phyloP scores from a whole-genome alignment of 805 yeast species.

The Yarrowia bubula region DNA sequence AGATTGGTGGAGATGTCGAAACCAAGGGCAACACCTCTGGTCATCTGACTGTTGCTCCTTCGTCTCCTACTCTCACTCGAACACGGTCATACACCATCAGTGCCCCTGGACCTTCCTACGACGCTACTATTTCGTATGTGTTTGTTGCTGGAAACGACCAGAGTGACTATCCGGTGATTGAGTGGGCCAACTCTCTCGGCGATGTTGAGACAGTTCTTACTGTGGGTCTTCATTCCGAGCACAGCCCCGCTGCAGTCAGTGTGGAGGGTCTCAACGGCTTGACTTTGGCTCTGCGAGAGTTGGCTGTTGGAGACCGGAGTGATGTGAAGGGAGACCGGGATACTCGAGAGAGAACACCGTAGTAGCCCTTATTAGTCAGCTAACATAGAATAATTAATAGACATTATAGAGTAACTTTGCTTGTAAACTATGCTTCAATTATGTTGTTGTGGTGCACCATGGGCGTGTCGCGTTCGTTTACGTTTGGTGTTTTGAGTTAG shows the following conservation, averaged over 20 bases:
- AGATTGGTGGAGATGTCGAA: conserved; percentile 10
- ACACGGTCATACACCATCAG: conserved; percentile 8
- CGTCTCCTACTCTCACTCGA: conserved; percentile 3
- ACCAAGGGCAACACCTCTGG: conserved; percentile 2
- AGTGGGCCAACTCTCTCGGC: conserved; percentile 23
- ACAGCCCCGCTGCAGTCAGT: conserved; percentile 12
- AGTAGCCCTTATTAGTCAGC: not conserved
- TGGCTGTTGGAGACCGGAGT: conserved; percentile 17
- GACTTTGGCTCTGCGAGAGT: conserved; percentile 14
- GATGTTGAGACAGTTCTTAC: conserved; percentile 21
- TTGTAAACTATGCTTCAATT: not conserved
- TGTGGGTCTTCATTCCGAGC: conserved; percentile 23
- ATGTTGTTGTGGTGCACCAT: not conserved
- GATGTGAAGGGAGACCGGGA: conserved; percentile 8
- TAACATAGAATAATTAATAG: conserved; percentile 14
- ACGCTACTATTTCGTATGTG: conserved; percentile 20
- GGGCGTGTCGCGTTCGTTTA: conserved; percentile 14
- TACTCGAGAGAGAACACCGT: not conserved
- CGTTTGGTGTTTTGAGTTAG: conserved; percentile 7
- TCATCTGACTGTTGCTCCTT: not conserved
- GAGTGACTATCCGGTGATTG: conserved; percentile 20
- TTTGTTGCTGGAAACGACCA: conserved; percentile 25
- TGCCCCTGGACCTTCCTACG: conserved; percentile 22
- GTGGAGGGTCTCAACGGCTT: conserved; percentile 25
- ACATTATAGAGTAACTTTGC: not conserved